Conservation (phyloP, 2,329 filamentous ascomycete genomes). For the Aspergillus spinulosporus region DNA sequence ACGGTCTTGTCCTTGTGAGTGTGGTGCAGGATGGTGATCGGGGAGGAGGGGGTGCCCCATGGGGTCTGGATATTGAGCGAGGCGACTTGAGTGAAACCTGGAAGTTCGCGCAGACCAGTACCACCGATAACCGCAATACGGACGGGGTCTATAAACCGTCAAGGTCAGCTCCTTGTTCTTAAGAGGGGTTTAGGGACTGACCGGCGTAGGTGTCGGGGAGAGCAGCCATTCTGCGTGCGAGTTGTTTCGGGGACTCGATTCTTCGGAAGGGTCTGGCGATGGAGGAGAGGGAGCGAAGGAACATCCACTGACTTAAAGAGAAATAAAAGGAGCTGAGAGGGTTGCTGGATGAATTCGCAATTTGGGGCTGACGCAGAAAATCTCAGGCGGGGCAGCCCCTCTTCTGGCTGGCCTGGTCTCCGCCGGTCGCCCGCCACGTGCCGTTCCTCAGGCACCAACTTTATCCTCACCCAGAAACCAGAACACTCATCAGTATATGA, state of each 20-base stretch:
- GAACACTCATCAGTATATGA: too few relatives aligned
- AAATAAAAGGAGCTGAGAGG: neutral
- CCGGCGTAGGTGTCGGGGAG: slow-evolving; percentile 62
- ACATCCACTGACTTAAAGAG: neutral
- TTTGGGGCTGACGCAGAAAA: slow-evolving; percentile 19
- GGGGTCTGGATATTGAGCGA: slow-evolving; percentile 75
- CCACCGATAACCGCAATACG: slow-evolving; percentile 90
- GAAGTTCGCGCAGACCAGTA: slow-evolving; percentile 84
- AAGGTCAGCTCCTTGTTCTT: neutral
- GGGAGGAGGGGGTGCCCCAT: slow-evolving; percentile 77
- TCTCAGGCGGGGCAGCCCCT: slow-evolving; percentile 18
- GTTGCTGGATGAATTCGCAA: slow-evolving; percentile 1
- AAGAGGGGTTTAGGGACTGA: slow-evolving; percentile 39
- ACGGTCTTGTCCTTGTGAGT: slow-evolving; percentile 62
- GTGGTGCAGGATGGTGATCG: slow-evolving; percentile 87
- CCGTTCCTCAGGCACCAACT: slow-evolving; percentile 22
- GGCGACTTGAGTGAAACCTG: slow-evolving; percentile 82
- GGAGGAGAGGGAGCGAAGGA: slow-evolving; percentile 24
- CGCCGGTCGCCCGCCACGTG: slow-evolving; percentile 25
- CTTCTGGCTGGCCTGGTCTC: too few relatives aligned
- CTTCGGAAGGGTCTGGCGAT: slow-evolving; percentile 29
- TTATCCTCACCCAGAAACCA: neutral
- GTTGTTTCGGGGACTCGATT: slow-evolving; percentile 37
- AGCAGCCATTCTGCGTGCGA: slow-evolving; percentile 49
- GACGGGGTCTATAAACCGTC: slow-evolving; percentile 53